Evolutionary conservation across 2,329 filamentous ascomycete species (phyloP).

Genomic region (Alternaria brassicae): DNA sequence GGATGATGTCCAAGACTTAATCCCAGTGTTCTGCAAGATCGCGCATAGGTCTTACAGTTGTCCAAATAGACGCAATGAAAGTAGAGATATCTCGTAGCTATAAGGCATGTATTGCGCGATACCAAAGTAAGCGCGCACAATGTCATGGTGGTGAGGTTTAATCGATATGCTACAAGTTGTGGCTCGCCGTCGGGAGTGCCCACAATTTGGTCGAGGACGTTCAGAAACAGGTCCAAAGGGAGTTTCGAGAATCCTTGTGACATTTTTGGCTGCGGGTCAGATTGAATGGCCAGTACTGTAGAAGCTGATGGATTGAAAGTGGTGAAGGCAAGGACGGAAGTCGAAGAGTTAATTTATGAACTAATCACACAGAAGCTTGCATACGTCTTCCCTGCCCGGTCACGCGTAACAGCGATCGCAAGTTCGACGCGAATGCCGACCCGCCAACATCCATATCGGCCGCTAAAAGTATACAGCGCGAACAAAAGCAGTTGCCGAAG

Average conservation of each 20-base stretch:
- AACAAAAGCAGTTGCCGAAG: neutral
- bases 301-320: neutral
- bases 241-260: constrained; percentile 10
- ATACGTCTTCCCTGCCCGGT: neutral
- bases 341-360: neutral
- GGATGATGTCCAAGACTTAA: constrained; percentile 30
- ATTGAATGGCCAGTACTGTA: neutral
- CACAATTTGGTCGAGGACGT: constrained; percentile 39
- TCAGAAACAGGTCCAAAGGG: constrained; percentile 36
- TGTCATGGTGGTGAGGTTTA: constrained; percentile 29
- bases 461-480: neutral
- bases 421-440: no score
- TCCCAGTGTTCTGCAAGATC: constrained; percentile 35
- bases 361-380: neutral
- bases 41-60: constrained; percentile 24
- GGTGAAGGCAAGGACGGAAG: neutral
- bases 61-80: constrained; percentile 35
- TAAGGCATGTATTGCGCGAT: constrained; percentile 27
- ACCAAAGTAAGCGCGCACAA: constrained; percentile 36
- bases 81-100: constrained; percentile 38
- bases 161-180: constrained; percentile 31
- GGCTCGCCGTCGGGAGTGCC: constrained; percentile 19
- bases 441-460: no score
- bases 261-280: neutral
- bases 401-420: no score